Percentiles rank a stretch among this genome's conserved stretches.
Evolutionary conservation across 352 stramenopile genomes (phyloP).

Genomic region (Thraustochytrium striatum): DNA sequence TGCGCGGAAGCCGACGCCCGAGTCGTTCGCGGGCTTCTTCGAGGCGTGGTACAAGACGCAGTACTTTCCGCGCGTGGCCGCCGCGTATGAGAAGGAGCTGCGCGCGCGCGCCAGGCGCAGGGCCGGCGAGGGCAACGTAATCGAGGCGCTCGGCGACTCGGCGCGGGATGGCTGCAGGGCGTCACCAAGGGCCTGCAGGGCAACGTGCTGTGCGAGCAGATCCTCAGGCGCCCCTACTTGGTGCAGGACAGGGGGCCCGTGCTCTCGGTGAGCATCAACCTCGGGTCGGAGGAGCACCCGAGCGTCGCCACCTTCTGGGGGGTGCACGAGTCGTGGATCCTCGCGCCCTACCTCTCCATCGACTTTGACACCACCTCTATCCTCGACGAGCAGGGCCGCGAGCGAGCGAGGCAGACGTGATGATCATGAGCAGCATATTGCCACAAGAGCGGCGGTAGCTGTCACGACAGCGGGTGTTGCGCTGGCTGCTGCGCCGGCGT

Average conservation of each 20-base stretch:
- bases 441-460: too few relatives aligned
- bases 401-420: too few relatives aligned
- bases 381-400: background rate
- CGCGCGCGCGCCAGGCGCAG: background rate
- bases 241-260: constrained; percentile 7
- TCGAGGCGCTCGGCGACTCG: constrained; percentile 12
- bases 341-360: constrained; percentile 35
- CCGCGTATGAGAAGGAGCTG: background rate
- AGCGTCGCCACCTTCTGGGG: constrained; percentile 21
- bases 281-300: constrained; percentile 3
- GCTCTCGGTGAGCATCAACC: constrained; percentile 16
- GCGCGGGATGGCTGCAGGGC: background rate
- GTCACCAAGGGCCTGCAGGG: constrained; percentile 19
- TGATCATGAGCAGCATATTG: too few relatives aligned
- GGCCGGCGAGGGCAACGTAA: background rate
- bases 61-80: constrained; percentile 8
- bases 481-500: too few relatives aligned
- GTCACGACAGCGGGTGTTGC: too few relatives aligned
- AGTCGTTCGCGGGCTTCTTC: constrained; percentile 15
- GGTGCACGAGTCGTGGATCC: background rate
- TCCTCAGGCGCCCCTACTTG: background rate
- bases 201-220: background rate
- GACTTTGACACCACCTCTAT: constrained; percentile 12
- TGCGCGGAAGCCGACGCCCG: constrained; percentile 7
- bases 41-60: constrained; percentile 17